A percentile compares a stretch with the other conserved stretches of the same genome.
phyloP scores from a whole-genome alignment of 2,329 filamentous ascomycete genomes.

The Aspergillus tamarii region DNA sequence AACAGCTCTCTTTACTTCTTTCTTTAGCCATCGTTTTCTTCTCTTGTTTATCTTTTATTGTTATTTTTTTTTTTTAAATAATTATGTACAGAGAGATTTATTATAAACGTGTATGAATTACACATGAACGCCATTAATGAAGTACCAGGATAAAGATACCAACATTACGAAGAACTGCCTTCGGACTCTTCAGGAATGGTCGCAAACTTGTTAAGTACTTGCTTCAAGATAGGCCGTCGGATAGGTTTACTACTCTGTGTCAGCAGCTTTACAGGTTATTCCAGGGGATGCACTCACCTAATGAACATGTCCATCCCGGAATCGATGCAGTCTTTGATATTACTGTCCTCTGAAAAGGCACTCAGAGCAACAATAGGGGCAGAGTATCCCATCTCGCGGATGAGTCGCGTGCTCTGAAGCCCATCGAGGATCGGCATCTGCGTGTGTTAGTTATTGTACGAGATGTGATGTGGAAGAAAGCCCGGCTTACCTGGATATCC shows the following conservation, averaged over 20 bases:
- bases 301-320: slow-evolving; percentile 93
- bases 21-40: too few species aligned
- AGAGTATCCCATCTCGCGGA: slow-evolving; percentile 82
- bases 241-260: slow-evolving; percentile 61
- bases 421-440: slow-evolving; percentile 91
- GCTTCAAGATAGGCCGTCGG: slow-evolving; percentile 79
- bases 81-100: background rate
- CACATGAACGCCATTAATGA: background rate
- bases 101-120: background rate
- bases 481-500: slow-evolving; percentile 70
- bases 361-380: slow-evolving; percentile 89
- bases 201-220: slow-evolving; percentile 77
- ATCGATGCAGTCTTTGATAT: slow-evolving; percentile 82
- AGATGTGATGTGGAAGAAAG: background rate
- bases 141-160: background rate
- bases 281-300: slow-evolving; percentile 30
- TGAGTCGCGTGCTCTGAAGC: slow-evolving; percentile 80
- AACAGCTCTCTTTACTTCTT: too few species aligned
- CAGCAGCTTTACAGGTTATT: background rate
- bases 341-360: slow-evolving; percentile 87
- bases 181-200: slow-evolving; percentile 72
- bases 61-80: too few species aligned
- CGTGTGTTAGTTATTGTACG: background rate
- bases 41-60: too few species aligned
- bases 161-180: background rate